phyloP scores from a whole-genome alignment of 2,329 filamentous ascomycete genomes.

The Cladosporium halotolerans region DNA sequence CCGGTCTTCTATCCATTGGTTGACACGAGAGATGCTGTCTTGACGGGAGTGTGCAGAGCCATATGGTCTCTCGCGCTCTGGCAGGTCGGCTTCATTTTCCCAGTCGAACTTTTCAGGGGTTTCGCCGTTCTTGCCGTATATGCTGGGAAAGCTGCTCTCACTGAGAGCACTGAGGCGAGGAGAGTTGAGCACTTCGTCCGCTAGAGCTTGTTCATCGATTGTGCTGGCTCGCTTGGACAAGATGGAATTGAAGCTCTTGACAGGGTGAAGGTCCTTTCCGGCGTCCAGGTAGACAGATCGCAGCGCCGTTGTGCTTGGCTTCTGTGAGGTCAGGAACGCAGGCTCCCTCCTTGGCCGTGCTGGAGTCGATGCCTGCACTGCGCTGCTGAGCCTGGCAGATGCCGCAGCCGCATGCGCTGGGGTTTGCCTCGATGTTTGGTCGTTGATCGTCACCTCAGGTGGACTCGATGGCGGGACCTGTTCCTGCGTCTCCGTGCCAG shows the following conservation, averaged over 20 bases:
- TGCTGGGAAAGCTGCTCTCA: constrained; percentile 33
- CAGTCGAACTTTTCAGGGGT: constrained; percentile 25
- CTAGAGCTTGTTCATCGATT: constrained; percentile 20
- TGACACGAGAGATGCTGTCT: constrained; percentile 32
- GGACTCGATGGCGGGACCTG: constrained; percentile 15
- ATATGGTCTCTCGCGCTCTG: background rate
- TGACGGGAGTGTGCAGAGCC: constrained; percentile 18
- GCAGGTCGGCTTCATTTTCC: constrained; percentile 17
- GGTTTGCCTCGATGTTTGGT: background rate
- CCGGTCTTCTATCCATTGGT: constrained; percentile 31
- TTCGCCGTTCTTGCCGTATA: constrained; percentile 29
- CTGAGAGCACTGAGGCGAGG: constrained; percentile 32
- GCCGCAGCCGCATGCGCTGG: background rate
- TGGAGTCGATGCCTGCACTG: constrained; percentile 16
- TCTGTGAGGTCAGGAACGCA: constrained; percentile 26
- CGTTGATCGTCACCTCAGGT: background rate
- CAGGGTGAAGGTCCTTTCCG: constrained; percentile 25
- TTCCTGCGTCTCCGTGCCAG: constrained; percentile 28
- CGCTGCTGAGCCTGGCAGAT: background rate
- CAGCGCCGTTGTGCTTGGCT: constrained; percentile 30
- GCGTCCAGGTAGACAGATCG: constrained; percentile 30
- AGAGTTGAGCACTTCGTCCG: constrained; percentile 26
- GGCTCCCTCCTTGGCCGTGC: constrained; percentile 25
- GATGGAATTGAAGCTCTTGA: constrained; percentile 32
- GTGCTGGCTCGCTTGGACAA: constrained; percentile 26